phyloP scores from a whole-genome alignment of 2,329 filamentous ascomycete species.

The Sporothrix pseudoabietina region DNA sequence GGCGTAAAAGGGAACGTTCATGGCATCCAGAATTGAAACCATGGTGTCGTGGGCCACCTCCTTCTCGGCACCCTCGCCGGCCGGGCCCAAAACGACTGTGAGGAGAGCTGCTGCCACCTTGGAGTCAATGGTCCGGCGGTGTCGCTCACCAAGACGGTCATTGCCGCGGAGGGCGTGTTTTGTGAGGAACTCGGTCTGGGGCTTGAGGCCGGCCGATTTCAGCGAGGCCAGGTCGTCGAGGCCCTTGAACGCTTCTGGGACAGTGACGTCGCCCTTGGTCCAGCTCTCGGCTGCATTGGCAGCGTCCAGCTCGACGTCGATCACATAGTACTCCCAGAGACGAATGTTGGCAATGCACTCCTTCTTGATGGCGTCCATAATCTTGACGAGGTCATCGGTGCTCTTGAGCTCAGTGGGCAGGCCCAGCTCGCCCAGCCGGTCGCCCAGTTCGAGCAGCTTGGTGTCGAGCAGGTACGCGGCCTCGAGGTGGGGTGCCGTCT shows the following conservation, averaged over 20 bases:
- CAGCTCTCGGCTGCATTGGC: constrained; percentile 72
- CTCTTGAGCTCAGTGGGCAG: constrained; percentile 74
- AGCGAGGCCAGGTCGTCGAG: constrained; percentile 51
- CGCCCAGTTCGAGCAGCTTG: constrained; percentile 73
- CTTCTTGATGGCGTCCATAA: constrained; percentile 83
- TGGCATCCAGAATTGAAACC: constrained; percentile 70
- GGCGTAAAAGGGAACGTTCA: constrained; percentile 86
- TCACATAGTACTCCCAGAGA: constrained; percentile 91
- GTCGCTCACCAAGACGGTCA: constrained; percentile 78
- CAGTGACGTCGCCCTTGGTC: constrained; percentile 60
- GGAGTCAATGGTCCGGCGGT: constrained; percentile 71
- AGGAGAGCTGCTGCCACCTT: constrained; percentile 68
- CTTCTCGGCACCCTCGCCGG: constrained; percentile 58
- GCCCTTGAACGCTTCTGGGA: constrained; percentile 50
- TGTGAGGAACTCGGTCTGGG: constrained; percentile 64
- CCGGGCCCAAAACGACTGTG: constrained; percentile 63
- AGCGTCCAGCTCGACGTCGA: constrained; percentile 74
- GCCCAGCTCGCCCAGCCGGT: constrained; percentile 67
- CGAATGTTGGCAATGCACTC: constrained; percentile 75
- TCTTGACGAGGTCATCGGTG: constrained; percentile 70
- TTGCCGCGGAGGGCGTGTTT: constrained; percentile 70
- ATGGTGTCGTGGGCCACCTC: constrained; percentile 57
- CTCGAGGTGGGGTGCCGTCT: constrained; percentile 79
- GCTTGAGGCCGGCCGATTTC: constrained; percentile 48
- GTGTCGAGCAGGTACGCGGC: constrained; percentile 65